phyloP scores from a whole-genome alignment of 106 monocot species.

The Chionographis japonica region DNA sequence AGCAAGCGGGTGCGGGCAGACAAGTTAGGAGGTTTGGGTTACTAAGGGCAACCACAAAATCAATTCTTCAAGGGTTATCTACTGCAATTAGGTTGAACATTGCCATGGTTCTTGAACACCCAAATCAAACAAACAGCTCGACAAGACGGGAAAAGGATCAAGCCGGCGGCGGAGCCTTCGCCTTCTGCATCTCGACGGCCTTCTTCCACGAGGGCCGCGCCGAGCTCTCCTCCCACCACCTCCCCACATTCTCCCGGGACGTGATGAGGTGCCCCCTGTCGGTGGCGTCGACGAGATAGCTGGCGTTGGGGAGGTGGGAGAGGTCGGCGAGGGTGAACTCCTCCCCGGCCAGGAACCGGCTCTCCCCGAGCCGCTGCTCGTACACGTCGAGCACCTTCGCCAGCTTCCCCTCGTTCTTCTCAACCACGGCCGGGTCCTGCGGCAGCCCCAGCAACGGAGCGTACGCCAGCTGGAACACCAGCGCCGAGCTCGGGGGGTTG shows the following conservation, averaged over 20 bases:
- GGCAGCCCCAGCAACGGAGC: slow-evolving; percentile 47
- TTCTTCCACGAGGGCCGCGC: slow-evolving; percentile 69
- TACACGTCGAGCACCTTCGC: slow-evolving; percentile 78
- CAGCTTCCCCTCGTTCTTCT: slow-evolving; percentile 56
- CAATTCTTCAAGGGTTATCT: too few species aligned
- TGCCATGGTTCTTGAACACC: too few species aligned
- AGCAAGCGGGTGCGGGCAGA: too few species aligned
- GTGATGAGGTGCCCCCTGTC: slow-evolving; percentile 34
- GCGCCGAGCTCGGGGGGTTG: slow-evolving; percentile 40
- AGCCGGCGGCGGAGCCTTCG: slow-evolving; percentile 31
- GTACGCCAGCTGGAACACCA: slow-evolving; percentile 62
- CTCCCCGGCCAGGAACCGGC: slow-evolving; percentile 69
- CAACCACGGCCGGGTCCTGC: slow-evolving; percentile 36
- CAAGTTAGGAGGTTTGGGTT: too few species aligned
- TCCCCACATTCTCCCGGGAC: slow-evolving; percentile 54
- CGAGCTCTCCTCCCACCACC: slow-evolving; percentile 91
- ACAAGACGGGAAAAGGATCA: neutral
- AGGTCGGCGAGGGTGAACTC: slow-evolving; percentile 87
- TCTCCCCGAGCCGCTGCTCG: slow-evolving; percentile 60
- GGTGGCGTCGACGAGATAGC: slow-evolving; percentile 33
- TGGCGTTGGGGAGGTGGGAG: slow-evolving; percentile 70
- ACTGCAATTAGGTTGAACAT: too few species aligned
- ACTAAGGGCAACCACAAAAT: too few species aligned
- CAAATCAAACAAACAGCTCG: too few species aligned
- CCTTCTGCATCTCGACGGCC: slow-evolving; percentile 66